Evolutionary conservation across 371 early-diverging fungal species (phyloP).

Genomic region (Mortierella polycephala): DNA sequence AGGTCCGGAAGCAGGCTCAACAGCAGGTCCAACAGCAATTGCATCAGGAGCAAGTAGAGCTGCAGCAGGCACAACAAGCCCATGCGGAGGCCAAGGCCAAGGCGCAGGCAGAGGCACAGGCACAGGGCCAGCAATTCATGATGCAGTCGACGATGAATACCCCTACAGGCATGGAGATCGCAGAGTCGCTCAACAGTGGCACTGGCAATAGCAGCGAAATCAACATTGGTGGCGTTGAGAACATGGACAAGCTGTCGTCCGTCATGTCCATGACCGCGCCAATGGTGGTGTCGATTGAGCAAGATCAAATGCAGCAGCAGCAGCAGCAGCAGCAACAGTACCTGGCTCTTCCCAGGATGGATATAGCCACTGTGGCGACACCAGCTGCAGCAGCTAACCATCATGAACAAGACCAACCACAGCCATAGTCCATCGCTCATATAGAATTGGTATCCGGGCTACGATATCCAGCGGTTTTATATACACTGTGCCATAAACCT

Average conservation of each 20-base stretch:
- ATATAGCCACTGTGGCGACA: background rate
- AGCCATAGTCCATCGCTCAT: background rate
- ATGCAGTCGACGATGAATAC: slow-evolving; percentile 2
- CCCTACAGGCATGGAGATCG: background rate
- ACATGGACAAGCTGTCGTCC: slow-evolving; percentile 7
- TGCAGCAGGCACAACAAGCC: slow-evolving; percentile 48
- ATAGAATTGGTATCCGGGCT: background rate
- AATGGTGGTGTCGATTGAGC: background rate
- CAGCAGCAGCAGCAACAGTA: slow-evolving; percentile 9
- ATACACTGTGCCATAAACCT: too few relatives aligned
- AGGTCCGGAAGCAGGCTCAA: slow-evolving; percentile 44
- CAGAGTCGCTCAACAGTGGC: background rate
- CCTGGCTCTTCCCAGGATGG: background rate
- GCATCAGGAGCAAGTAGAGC: slow-evolving; percentile 49
- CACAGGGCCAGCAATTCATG: slow-evolving; percentile 9
- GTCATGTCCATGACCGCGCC: slow-evolving; percentile 14
- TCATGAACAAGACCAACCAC: slow-evolving; percentile 6
- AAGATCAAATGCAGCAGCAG: slow-evolving; percentile 12
- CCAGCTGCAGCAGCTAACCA: slow-evolving; percentile 2
- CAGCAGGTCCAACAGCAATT: slow-evolving; percentile 34
- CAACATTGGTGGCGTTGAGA: background rate
- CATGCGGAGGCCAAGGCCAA: slow-evolving; percentile 36
- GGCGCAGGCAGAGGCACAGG: slow-evolving; percentile 27
- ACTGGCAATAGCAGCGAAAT: background rate
- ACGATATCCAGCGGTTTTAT: too few relatives aligned